A percentile compares a stretch with the other conserved stretches of the same genome.
phyloP scores from a whole-genome alignment of 495 filamentous ascomycete genomes.

The Xylaria nigripes region DNA sequence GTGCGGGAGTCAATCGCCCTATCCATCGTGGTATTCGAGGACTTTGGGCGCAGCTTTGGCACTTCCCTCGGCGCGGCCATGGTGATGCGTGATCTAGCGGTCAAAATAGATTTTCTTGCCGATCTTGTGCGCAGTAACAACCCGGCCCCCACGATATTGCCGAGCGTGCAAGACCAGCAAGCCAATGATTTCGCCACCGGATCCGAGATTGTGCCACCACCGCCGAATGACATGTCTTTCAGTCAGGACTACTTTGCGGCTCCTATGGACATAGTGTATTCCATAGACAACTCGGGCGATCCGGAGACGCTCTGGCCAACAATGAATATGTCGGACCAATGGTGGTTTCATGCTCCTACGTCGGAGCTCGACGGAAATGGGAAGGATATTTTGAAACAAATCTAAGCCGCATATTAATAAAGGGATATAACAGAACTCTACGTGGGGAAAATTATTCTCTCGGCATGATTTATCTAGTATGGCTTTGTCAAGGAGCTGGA shows the following conservation, averaged over 20 bases:
- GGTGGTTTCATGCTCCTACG: conserved; percentile 4
- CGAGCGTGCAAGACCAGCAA: neutral
- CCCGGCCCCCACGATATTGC: neutral
- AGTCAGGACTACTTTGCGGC: conserved; percentile 1
- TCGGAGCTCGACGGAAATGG: neutral
- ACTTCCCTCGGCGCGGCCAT: conserved; percentile 35
- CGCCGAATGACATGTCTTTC: neutral
- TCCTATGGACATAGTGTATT: conserved; percentile 8
- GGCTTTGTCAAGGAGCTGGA: too few relatives aligned
- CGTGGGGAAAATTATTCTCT: too few relatives aligned
- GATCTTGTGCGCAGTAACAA: conserved; percentile 1
- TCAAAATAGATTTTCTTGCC: conserved; percentile 16
- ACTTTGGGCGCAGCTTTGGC: conserved; percentile 35
- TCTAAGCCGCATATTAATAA: neutral
- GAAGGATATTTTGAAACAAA: neutral
- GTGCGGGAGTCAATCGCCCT: conserved; percentile 35
- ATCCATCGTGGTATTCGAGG: conserved; percentile 38
- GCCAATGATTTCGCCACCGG: neutral
- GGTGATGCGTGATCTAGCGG: conserved; percentile 24
- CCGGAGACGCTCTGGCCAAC: conserved; percentile 10
- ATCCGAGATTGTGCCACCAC: neutral
- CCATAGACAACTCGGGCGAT: conserved; percentile 10
- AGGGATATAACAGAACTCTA: too few relatives aligned
- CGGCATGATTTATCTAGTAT: too few relatives aligned
- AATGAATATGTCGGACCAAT: conserved; percentile 7